These are phyloP conservation scores for Penicillium flavigenum DNA, from an alignment of 495 filamentous ascomycete species.

Conservation along the genomic window DNA sequence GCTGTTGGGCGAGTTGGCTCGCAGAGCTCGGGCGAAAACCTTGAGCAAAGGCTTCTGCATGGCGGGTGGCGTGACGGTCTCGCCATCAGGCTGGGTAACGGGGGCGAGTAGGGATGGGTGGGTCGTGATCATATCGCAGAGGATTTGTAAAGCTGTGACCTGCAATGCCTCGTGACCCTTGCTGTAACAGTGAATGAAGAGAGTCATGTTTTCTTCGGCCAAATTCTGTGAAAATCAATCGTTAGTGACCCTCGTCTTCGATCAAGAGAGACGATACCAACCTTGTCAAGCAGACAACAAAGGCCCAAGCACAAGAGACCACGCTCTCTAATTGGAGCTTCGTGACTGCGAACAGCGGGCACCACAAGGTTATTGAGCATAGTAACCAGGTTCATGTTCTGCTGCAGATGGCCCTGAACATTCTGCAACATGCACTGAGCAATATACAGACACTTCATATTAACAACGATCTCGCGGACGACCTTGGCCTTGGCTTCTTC, in stretches of 20 bases:
- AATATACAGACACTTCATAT: conserved; percentile 97
- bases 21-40: conserved; percentile 73
- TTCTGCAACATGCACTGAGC: conserved; percentile 97
- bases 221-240: conserved; percentile 53
- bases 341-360: conserved; percentile 88
- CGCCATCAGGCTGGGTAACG: conserved; percentile 41
- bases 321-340: conserved; percentile 87
- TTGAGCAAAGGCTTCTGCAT: conserved; percentile 67
- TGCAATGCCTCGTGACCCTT: conserved; percentile 90
- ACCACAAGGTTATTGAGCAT: conserved; percentile 98
- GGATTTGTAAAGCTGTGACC: conserved; percentile 82
- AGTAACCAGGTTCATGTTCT: conserved; percentile 81
- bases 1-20: conserved; percentile 61
- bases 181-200: conserved; percentile 94
- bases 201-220: conserved; percentile 86
- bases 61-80: conserved; percentile 40
- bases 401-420: conserved; percentile 77
- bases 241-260: conserved; percentile 11
- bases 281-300: conserved; percentile 85
- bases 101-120: conserved; percentile 73
- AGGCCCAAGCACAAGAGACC: conserved; percentile 87
- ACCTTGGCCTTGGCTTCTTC: conserved; percentile 79
- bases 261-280: conserved; percentile 27
- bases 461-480: conserved; percentile 86
- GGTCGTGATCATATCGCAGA: conserved; percentile 88